Evolutionary conservation across 176 grass and related monocot species (phyloP), one percentile per base, ranked within the genome.

Genomic region (Olyra latifolia): DNA sequence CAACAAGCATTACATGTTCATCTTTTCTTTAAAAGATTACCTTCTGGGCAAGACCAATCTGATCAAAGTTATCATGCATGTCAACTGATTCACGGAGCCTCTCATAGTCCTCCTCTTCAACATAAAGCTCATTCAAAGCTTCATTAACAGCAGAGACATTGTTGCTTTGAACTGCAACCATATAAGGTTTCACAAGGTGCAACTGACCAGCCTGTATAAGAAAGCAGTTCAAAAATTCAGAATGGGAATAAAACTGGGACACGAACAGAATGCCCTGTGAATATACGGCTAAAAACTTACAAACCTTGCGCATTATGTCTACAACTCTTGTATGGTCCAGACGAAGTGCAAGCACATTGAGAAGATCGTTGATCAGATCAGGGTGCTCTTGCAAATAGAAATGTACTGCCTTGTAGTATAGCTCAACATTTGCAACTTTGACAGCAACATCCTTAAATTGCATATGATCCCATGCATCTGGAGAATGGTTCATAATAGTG

Each of bases 91-190:
- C 96, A 30, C 92, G 90, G 32, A 99, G 77, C 62, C 88, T 95
- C 60, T 99, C 96, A 1, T 99, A 99, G 42, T 99, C 96, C 77
- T 99, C 92, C 77, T 99, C 96, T 76, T 95, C 92, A 59, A 99
- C 90, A 80, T 95, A 99, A 28, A 99, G 88, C 72, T 91, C 90
- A 88, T 99, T 99, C 84, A 99, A 86, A 40, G 92, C 92, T 93
- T 99, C 92, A 62, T 99, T 95, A 67, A 99, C 96, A 88, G 96
- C 96, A 88, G 92, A 46, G 43, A 99, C 92, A 89, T 99, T 99
- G 88, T 99, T 99, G 65, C 96, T 99, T 86, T 99, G 96, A 84
- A 99, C 96, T 39, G 96, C 96, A 93, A 99, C 92, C 96, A 99
- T 99, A 47, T 99, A 99, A 2, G 92, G 92, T 66, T 99, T 99